Percentiles rank a stretch among this genome's conserved stretches.
These are phyloP conservation scores for Diplodia mutila DNA, from an alignment of 2,329 filamentous ascomycete genomes.

Conservation along the genomic window DNA sequence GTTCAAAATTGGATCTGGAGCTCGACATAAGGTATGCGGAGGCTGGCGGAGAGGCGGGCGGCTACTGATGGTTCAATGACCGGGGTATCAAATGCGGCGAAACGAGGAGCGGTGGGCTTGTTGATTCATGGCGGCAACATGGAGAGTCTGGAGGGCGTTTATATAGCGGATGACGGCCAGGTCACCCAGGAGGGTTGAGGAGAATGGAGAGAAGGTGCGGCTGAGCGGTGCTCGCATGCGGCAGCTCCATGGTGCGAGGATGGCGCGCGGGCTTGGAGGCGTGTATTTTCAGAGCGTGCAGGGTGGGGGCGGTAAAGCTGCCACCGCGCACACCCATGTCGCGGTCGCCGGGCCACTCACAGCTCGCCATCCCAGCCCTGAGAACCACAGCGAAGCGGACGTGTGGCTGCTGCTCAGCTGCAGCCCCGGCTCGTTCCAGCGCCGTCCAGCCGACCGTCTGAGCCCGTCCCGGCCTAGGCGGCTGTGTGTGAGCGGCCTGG, in stretches of 20 bases:
- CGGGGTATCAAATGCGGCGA: not conserved
- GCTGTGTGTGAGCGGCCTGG: not conserved
- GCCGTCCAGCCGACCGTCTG: conserved; percentile 1
- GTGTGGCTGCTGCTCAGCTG: conserved; percentile 7
- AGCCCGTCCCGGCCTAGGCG: not conserved
- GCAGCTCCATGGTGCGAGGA: conserved; percentile 26
- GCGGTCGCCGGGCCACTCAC: conserved; percentile 5
- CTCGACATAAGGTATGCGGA: conserved; percentile 11
- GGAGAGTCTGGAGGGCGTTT: not conserved
- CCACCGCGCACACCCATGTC: conserved; percentile 6
- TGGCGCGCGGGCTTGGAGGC: conserved; percentile 24
- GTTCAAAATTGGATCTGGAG: conserved; percentile 17
- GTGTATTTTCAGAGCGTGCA: conserved; percentile 24
- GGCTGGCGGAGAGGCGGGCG: conserved; percentile 12
- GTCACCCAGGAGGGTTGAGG: not conserved
- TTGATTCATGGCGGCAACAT: conserved; percentile 7
- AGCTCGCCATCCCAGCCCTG: not conserved
- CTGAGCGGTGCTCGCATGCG: conserved; percentile 18
- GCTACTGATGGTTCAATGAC: conserved; percentile 20
- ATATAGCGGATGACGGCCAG: conserved; percentile 16
- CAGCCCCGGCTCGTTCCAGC: conserved; percentile 18
- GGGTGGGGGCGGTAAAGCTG: conserved; percentile 27
- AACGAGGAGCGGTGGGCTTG: not conserved
- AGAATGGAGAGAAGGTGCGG: conserved; percentile 22
- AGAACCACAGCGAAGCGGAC: not conserved